A percentile compares a stretch with the other conserved stretches of the same genome.
phyloP scores from a whole-genome alignment of 345 rosid species.

The Melaleuca alternifolia region DNA sequence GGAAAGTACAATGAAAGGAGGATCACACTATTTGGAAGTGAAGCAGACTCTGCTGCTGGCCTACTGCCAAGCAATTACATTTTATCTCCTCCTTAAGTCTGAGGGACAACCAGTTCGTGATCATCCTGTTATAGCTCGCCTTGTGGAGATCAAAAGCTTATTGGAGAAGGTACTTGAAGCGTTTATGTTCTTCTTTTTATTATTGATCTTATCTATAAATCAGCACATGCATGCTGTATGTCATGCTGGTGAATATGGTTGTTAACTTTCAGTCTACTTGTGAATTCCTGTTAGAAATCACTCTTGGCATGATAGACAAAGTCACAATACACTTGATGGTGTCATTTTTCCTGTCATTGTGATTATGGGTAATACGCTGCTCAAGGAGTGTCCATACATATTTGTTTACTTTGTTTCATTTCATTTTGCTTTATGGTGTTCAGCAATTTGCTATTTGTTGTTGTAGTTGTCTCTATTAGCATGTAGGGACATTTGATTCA shows the following conservation, averaged over 20 bases:
- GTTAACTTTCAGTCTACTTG: not conserved
- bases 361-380: not conserved
- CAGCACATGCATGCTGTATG: not conserved
- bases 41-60: conserved; percentile 68
- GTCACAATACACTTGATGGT: not conserved
- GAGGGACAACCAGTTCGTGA: conserved; percentile 85
- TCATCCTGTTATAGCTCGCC: conserved; percentile 87
- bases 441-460: not conserved
- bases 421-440: not conserved
- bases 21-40: conserved; percentile 61
- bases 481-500: not conserved
- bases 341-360: not conserved
- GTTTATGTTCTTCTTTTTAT: not conserved
- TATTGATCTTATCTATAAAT: not conserved
- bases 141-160: conserved; percentile 67
- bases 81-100: conserved; percentile 87
- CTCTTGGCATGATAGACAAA: not conserved
- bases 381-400: not conserved
- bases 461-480: not conserved
- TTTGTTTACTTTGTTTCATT: not conserved
- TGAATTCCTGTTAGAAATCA: not conserved
- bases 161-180: conserved; percentile 55
- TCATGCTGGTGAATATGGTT: not conserved
- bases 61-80: conserved; percentile 82
- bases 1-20: conserved; percentile 30